Percentiles rank a stretch among this genome's conserved stretches.
Conservation (phyloP, 345 rosid genomes). For the Gossypium bickii region DNA sequence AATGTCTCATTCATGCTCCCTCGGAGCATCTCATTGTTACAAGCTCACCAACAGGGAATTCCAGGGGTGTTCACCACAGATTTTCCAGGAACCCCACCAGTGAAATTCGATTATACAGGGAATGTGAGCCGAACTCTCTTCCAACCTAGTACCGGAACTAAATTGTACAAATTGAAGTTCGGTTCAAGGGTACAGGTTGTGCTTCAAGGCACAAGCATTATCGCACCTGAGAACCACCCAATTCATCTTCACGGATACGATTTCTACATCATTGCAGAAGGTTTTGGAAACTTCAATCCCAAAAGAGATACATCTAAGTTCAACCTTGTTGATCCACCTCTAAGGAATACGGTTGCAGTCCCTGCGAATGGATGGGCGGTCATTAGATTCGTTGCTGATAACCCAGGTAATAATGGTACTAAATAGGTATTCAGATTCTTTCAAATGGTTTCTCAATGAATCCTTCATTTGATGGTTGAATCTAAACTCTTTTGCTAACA, state of each 20-base stretch:
- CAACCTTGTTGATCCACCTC: slow-evolving; percentile 87
- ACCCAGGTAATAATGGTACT: slow-evolving; percentile 56
- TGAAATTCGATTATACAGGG: slow-evolving; percentile 74
- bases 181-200: slow-evolving; percentile 85
- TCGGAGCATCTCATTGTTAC: slow-evolving; percentile 54
- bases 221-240: slow-evolving; percentile 83
- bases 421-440: too few species aligned
- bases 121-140: slow-evolving; percentile 63
- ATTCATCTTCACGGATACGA: slow-evolving; percentile 94
- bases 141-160: slow-evolving; percentile 71
- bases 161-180: slow-evolving; percentile 57
- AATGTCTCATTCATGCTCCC: slow-evolving; percentile 79
- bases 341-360: slow-evolving; percentile 77
- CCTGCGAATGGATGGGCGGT: slow-evolving; percentile 88
- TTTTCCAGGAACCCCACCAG: slow-evolving; percentile 68
- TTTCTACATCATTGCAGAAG: slow-evolving; percentile 75
- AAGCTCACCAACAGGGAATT: slow-evolving; percentile 58
- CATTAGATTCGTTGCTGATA: slow-evolving; percentile 86
- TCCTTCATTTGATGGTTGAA: not conserved
- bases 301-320: slow-evolving; percentile 60
- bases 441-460: not conserved
- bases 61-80: slow-evolving; percentile 82
- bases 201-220: slow-evolving; percentile 74
- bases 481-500: slow-evolving; percentile 17
- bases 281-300: slow-evolving; percentile 85